Base-by-base conservation (phyloP, 164 flowering plant species). In the Magnolia officinalis region DNA sequence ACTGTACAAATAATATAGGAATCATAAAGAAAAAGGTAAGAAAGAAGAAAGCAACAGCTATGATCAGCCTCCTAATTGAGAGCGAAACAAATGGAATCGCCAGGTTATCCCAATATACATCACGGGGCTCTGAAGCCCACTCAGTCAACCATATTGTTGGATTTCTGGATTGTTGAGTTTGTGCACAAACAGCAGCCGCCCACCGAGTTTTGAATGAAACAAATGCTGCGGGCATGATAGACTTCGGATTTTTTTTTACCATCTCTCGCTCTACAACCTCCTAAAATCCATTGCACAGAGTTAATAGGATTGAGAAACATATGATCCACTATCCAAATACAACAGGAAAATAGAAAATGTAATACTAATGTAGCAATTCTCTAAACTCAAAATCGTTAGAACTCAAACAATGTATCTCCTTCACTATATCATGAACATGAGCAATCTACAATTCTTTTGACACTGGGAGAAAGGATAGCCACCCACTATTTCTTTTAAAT, bases 181-280 rank as follows among this genome's bases (percentile, higher is more conserved):
- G 98, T 63, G 98, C 95, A 85, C 97, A 95, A 70, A 95, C 95
- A 67, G 97, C 97, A 37, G 98, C 98, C 20, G 83, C 96, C 97
- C 97, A 91, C 59, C 98, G 88, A 70, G 88, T 87, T 79, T 81
- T 89, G 78, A 95, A 95, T 23, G 98, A 95, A 77, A 95, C 98
- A 88, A 95, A 95, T 72, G 97, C 90, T n/a, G 89, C 94, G 19
- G 97, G 96, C 88, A 95, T 88, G 66, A 91, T 81, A 16, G 79
- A 84, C 70, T 93, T 93, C 1, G 88, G 81, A 70, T 82, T 80
- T 64, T 59, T 87, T 75, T 59, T 78, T 66, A 88, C 79, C 74
- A 59, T 86, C 20, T 88, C 84, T 73, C 87, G 81, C 80, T 91
- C 98, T 45, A 18, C 72, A 19, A 79, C 80, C 67, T 88, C 88